Evolutionary conservation across 2,329 filamentous ascomycete species (phyloP).

Genomic region (Trichoderma arundinaceum): DNA sequence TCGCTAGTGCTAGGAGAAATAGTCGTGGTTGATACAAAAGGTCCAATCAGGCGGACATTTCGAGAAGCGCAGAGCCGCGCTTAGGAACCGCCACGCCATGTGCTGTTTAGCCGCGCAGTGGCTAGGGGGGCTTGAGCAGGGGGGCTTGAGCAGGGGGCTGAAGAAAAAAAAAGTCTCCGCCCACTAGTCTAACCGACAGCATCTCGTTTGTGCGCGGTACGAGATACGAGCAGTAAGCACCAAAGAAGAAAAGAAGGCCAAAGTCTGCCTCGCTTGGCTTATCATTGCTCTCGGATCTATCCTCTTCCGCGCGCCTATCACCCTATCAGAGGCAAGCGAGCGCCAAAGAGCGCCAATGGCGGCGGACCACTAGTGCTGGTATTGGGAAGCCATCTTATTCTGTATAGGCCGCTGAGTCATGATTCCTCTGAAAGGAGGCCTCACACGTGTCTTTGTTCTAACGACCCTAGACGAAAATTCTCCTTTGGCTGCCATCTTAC

Average conservation of each 20-base stretch:
- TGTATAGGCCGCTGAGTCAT: slow-evolving; percentile 10
- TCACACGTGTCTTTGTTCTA: too few species aligned
- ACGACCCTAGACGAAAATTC: too few species aligned
- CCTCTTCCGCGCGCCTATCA: slow-evolving; percentile 17
- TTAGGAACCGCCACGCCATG: neutral
- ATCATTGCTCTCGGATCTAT: slow-evolving; percentile 14
- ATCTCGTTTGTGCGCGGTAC: too few species aligned
- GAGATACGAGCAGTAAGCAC: too few species aligned
- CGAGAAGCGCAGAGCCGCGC: neutral
- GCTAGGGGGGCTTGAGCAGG: neutral
- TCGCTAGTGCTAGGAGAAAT: too few species aligned
- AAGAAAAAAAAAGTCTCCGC: neutral
- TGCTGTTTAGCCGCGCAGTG: neutral
- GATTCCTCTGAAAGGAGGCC: neutral
- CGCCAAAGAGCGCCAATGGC: neutral
- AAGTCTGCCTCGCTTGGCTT: slow-evolving; percentile 17
- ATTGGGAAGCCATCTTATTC: too few species aligned
- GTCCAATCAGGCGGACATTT: neutral
- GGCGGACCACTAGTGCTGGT: neutral
- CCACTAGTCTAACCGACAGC: too few species aligned
- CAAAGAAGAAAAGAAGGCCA: too few species aligned
- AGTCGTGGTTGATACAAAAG: too few species aligned
- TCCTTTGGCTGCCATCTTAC: too few species aligned
- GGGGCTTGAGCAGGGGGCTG: too few species aligned
- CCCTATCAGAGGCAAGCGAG: slow-evolving; percentile 2